These are phyloP conservation scores for Hortiboletus campestris DNA, from an alignment of 768 basidiomycete genomes.

Conservation along the genomic window DNA sequence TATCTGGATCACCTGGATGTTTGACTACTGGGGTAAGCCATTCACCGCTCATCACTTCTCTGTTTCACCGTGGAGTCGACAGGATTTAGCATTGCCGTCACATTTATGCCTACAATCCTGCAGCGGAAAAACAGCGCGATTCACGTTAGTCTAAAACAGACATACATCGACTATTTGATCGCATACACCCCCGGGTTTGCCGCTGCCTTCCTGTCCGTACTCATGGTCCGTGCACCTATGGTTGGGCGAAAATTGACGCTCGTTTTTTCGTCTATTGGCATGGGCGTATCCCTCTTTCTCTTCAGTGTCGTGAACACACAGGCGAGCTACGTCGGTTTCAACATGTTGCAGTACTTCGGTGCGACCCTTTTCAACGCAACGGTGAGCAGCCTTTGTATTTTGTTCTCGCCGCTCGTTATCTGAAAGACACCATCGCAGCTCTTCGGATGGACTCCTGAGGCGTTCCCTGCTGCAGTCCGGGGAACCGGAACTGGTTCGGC, in stretches of 20 bases:
- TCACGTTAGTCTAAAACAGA: slow-evolving; percentile 3
- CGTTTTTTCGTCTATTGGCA: slow-evolving; percentile 10
- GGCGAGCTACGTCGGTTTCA: slow-evolving; percentile 9
- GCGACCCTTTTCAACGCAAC: slow-evolving; percentile 8
- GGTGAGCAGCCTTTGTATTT: neutral
- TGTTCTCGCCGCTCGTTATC: neutral
- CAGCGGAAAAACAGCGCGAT: slow-evolving; percentile 13
- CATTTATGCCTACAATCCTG: slow-evolving; percentile 12
- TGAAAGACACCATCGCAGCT: slow-evolving; percentile 3
- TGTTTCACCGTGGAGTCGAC: neutral
- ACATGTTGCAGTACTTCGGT: slow-evolving; percentile 9
- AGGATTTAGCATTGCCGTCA: slow-evolving; percentile 1
- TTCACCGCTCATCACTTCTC: neutral
- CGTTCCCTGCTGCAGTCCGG: slow-evolving; percentile 13
- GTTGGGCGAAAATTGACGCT: slow-evolving; percentile 19
- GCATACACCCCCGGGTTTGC: slow-evolving; percentile 4
- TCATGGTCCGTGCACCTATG: slow-evolving; percentile 13
- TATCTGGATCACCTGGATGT: slow-evolving; percentile 17
- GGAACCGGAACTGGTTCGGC: slow-evolving; percentile 13
- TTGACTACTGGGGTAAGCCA: slow-evolving; percentile 10
- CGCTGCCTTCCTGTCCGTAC: neutral
- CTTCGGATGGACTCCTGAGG: slow-evolving; percentile 17
- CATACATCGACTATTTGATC: slow-evolving; percentile 12
- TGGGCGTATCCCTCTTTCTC: slow-evolving; percentile 7
- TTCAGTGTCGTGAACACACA: slow-evolving; percentile 11